Conservation (phyloP, 805 yeast species). For the Lachancea lanzarotensis region DNA sequence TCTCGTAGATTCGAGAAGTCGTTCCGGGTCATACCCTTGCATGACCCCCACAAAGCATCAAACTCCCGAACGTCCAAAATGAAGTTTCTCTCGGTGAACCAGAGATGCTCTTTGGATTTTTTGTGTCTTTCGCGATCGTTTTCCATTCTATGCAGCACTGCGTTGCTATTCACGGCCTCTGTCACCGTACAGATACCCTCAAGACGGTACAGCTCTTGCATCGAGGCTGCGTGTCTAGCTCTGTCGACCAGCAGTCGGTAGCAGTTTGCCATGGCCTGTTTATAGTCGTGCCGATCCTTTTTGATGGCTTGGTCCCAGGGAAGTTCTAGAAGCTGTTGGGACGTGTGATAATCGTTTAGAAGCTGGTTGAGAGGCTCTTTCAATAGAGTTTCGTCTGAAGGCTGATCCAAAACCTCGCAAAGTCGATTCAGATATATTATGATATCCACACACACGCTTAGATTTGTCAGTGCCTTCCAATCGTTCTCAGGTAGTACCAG, state of each 20-base stretch:
- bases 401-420: slow-evolving; percentile 6
- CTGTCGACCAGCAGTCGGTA: slow-evolving; percentile 15
- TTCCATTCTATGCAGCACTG: slow-evolving; percentile 68
- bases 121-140: slow-evolving; percentile 90
- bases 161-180: slow-evolving; percentile 8
- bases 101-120: slow-evolving; percentile 68
- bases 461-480: slow-evolving; percentile 18
- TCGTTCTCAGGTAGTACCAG: slow-evolving; percentile 18
- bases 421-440: slow-evolving; percentile 10
- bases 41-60: slow-evolving; percentile 38
- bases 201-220: slow-evolving; percentile 9
- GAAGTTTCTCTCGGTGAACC: slow-evolving; percentile 52
- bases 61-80: slow-evolving; percentile 42
- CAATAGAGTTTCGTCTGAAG: not conserved
- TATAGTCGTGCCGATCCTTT: slow-evolving; percentile 1
- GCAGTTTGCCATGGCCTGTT: slow-evolving; percentile 7
- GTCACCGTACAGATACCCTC: slow-evolving; percentile 6
- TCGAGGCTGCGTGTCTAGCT: slow-evolving; percentile 11
- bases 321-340: not conserved
- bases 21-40: slow-evolving; percentile 35
- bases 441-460: slow-evolving; percentile 16
- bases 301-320: slow-evolving; percentile 3
- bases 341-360: not conserved
- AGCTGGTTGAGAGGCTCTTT: not conserved
- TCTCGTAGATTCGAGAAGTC: slow-evolving; percentile 50